Percentiles rank a stretch among this genome's conserved stretches.
Evolutionary conservation across 2,329 filamentous ascomycete genomes (phyloP).

Genomic region (Dothiorella sarmentorum): DNA sequence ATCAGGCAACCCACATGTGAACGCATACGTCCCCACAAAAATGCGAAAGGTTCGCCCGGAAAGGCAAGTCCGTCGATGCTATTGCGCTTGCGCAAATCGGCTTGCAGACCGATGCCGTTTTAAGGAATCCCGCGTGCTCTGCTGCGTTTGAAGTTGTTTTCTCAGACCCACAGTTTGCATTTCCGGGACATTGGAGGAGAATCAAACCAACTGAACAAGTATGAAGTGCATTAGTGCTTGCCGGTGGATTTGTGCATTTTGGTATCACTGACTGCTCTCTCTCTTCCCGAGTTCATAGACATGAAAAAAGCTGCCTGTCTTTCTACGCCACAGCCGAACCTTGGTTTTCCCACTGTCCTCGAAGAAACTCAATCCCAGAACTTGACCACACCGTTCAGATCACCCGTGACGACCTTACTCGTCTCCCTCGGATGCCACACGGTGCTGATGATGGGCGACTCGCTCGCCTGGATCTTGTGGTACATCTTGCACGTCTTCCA

Average conservation of each 20-base stretch:
- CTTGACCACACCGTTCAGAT: slow-evolving; percentile 81
- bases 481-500: slow-evolving; percentile 99
- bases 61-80: no score
- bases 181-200: not conserved
- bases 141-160: slow-evolving; percentile 10
- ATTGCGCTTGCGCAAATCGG: not conserved
- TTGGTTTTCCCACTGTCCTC: no score
- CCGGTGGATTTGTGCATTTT: not conserved
- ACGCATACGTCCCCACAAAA: not conserved
- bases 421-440: slow-evolving; percentile 98
- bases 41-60: no score
- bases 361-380: slow-evolving; percentile 76
- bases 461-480: slow-evolving; percentile 86
- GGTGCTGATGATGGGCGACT: slow-evolving; percentile 76
- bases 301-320: no score
- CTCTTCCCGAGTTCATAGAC: no score
- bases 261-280: not conserved
- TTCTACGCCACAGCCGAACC: no score
- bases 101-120: not conserved
- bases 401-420: slow-evolving; percentile 87
- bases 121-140: not conserved
- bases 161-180: not conserved
- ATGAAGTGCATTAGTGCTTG: no score
- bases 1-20: not conserved
- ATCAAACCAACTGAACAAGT: not conserved